Base-by-base conservation (phyloP, 2,329 filamentous ascomycete species). In the Colletotrichum sansevieriae region DNA sequence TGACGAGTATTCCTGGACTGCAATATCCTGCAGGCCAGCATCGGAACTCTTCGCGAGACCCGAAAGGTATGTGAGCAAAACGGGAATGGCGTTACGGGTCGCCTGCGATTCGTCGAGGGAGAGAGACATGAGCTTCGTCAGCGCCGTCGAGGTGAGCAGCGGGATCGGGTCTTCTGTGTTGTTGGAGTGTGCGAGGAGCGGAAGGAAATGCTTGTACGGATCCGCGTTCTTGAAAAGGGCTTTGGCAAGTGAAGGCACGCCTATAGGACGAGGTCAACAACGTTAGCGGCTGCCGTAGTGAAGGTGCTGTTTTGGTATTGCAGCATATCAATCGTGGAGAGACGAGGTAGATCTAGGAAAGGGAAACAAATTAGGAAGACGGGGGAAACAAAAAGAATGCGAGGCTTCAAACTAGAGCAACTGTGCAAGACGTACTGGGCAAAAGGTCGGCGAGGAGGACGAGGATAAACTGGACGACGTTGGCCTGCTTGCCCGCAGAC, bases 381-480 rank as follows among this genome's bases (percentile, higher is more conserved):
- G 29, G 29, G 29, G 7, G 13, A 8, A 18, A 22, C 22, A 41
- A 29, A 18, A 44, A 47, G 12, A 15, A 15, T 10, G 20, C 39
- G 55, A 15, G 25, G 25, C 13, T 29, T 51, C 11, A 6, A 29
- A 22, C 10, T 35, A 54, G 22, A 12, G 22, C 18, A 29, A 39
- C 39, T 13, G 59, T 22, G 41, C 25, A 51, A 18, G 18, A 64
- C 70, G 46, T 65, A 71, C 70, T 65, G 43, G 66, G 52, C 70
- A 98, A 89, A 72, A 99, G 83, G 78, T 99, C 96, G 71, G 90
- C 91, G 70, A 96, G 87, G 76, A 99, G 84, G 55, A 98, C 95
- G 69, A 99, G 86, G 78, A 98, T 92, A 80, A 98, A 98, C 83
- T 98, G 95, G 72, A 98, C 88, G 74, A 99, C 94, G 82, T 98